Conservation (phyloP, 2,329 filamentous ascomycete genomes). For the Colletotrichum gloeosporioides region DNA sequence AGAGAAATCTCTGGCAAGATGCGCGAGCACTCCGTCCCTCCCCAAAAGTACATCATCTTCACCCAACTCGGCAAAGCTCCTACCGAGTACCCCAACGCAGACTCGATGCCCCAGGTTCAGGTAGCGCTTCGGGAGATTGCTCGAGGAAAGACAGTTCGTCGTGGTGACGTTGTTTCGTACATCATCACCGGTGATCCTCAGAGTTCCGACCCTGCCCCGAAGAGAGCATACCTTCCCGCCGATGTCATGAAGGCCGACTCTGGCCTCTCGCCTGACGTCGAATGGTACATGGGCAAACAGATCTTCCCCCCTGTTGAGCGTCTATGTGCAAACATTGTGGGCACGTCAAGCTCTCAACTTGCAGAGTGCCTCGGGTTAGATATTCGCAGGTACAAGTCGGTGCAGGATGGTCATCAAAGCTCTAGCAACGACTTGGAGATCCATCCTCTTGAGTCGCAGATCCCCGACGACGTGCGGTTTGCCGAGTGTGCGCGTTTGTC, state of each 20-base stretch:
- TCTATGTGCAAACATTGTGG: conserved; percentile 93
- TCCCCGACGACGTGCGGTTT: conserved; percentile 90
- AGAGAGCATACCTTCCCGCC: conserved; percentile 86
- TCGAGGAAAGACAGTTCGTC: conserved; percentile 85
- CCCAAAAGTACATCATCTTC: conserved; percentile 94
- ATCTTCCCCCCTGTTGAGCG: conserved; percentile 98
- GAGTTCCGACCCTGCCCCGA: conserved; percentile 74
- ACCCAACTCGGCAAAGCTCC: conserved; percentile 96
- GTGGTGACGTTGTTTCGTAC: conserved; percentile 96
- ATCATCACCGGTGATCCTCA: conserved; percentile 82
- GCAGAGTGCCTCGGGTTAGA: conserved; percentile 95
- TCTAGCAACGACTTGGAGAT: conserved; percentile 71
- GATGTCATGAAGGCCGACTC: conserved; percentile 83
- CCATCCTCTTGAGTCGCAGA: conserved; percentile 90
- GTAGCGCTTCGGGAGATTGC: conserved; percentile 89
- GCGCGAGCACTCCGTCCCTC: conserved; percentile 77
- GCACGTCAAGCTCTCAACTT: conserved; percentile 87
- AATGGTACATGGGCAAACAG: conserved; percentile 98
- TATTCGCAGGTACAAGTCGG: conserved; percentile 76
- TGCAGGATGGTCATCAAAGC: conserved; percentile 50
- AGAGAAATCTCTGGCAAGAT: conserved; percentile 85
- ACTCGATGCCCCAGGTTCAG: conserved; percentile 96
- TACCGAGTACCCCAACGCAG: conserved; percentile 90
- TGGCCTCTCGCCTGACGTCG: conserved; percentile 84
- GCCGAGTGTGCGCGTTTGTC: conserved; percentile 77